Base-by-base conservation (phyloP, 768 basidiomycete genomes). In the Suillus variegatus region DNA sequence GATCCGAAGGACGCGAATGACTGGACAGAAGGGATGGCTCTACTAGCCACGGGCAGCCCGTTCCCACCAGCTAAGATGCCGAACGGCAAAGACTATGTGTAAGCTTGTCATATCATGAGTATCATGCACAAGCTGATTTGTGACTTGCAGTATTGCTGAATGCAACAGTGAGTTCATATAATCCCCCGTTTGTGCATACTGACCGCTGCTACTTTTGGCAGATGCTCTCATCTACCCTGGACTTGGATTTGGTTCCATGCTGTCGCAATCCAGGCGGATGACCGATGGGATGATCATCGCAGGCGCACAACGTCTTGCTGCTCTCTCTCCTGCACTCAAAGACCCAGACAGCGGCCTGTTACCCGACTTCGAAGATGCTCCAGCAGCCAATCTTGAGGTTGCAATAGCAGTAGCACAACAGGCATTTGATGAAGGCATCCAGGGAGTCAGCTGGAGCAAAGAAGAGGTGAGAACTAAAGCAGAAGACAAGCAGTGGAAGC, bases 251-350 rank as follows among this genome's bases (percentile, higher is more conserved):
- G 94, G 94, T 43, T 84, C 91, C 46, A 87, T 95, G 70, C 79
- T 94, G 32, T 80, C 87, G 12, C 80, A 88, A 65, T 87, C 91
- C 0, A 81, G 84, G 6, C 77, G 73, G 9, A 82, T 96, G 70
- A 89, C 91, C 1, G 92, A 94, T 75, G 85, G 82, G n/a, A 95
- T 96, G 94, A 91, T 96, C 74, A 88, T 94, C 47, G 90, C 90
- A 3, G 94, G 91, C 10, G 87, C 92, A 0, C 83, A 80, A 35
- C 85, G 88, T 14, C 88, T 96, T 46, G 92, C 93, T 0, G 80
- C 86, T 9, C 84, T 95, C 51, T 87, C 93, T 0, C 93, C 93
- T 2, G 93, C 87, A 0, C 80, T 88, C 65, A 83, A 84, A 40
- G 88, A 94, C 71, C 88, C 89, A 0, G 87, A 92, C 67, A 79